Percentiles rank a stretch among this genome's conserved stretches.
Evolutionary conservation across 768 basidiomycete genomes (phyloP).

Genomic region (Rhodotorula toruloides): DNA sequence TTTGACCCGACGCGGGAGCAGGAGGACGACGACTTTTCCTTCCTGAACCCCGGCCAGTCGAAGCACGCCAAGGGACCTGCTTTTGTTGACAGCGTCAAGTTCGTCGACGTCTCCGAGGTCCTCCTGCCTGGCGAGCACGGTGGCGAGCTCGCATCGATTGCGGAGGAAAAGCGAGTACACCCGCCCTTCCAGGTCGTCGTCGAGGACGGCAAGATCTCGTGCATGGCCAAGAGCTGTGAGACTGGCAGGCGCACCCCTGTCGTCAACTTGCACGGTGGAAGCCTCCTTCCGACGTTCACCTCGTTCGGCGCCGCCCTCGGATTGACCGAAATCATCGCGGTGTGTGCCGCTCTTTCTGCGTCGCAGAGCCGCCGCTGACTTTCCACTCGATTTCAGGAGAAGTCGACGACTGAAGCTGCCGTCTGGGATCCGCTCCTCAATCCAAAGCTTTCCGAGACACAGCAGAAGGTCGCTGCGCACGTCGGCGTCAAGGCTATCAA

Average conservation of each 20-base stretch:
- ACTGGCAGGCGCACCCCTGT: neutral
- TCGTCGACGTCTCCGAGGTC: slow-evolving; percentile 26
- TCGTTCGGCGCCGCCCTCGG: slow-evolving; percentile 22
- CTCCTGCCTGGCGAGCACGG: slow-evolving; percentile 1
- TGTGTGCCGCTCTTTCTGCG: neutral
- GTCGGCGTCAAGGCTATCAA: slow-evolving; percentile 14
- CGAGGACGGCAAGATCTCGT: slow-evolving; percentile 10
- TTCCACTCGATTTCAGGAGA: neutral
- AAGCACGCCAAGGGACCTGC: neutral
- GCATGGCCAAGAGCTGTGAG: slow-evolving; percentile 5
- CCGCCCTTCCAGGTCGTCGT: slow-evolving; percentile 16
- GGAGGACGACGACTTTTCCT: slow-evolving; percentile 43
- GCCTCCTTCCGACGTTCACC: slow-evolving; percentile 14
- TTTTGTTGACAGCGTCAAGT: slow-evolving; percentile 19
- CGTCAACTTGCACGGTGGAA: slow-evolving; percentile 18
- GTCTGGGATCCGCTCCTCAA: slow-evolving; percentile 18
- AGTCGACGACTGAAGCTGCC: slow-evolving; percentile 11
- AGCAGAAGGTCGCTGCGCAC: neutral
- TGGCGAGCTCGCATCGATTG: neutral
- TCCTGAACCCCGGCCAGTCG: slow-evolving; percentile 3
- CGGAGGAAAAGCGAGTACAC: neutral
- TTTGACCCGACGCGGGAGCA: slow-evolving; percentile 42
- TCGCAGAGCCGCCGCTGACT: neutral
- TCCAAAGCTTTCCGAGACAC: neutral
- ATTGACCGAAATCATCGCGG: slow-evolving; percentile 22